Percentiles rank a stretch among this genome's conserved stretches.
Conservation (phyloP, 2,329 filamentous ascomycete species). For the Shiraia sp. region DNA sequence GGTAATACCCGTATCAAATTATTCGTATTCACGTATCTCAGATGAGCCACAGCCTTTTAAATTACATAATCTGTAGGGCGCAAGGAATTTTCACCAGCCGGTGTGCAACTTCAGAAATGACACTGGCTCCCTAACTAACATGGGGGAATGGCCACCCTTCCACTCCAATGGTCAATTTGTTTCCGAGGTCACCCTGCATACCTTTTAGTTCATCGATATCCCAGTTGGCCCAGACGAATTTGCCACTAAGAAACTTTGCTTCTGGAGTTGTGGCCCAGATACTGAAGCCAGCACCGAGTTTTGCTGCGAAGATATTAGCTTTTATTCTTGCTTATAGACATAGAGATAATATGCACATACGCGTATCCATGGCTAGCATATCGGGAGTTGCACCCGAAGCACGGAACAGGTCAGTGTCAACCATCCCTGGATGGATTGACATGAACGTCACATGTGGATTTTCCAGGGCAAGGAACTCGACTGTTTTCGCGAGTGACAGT, state of each 20-base stretch:
- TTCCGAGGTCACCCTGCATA: constrained; percentile 19
- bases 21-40: no score
- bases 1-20: no score
- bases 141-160: constrained; percentile 15
- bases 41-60: no score
- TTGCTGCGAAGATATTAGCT: constrained; percentile 23
- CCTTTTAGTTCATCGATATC: constrained; percentile 26
- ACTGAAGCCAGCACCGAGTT: constrained; percentile 4
- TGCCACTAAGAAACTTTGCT: constrained; percentile 23
- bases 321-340: constrained; percentile 23
- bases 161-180: constrained; percentile 18
- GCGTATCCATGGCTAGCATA: constrained; percentile 18
- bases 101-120: no score
- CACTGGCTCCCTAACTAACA: no score
- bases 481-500: constrained; percentile 35
- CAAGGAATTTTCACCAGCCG: no score
- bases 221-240: constrained; percentile 27
- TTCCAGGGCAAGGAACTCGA: constrained; percentile 36
- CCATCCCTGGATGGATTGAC: constrained; percentile 41
- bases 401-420: constrained; percentile 36
- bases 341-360: constrained; percentile 14
- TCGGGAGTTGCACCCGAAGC: constrained; percentile 9
- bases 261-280: constrained; percentile 5
- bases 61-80: no score
- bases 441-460: constrained; percentile 41